Conservation (phyloP, 306 rosid genomes). For the Rosa rugosa region DNA sequence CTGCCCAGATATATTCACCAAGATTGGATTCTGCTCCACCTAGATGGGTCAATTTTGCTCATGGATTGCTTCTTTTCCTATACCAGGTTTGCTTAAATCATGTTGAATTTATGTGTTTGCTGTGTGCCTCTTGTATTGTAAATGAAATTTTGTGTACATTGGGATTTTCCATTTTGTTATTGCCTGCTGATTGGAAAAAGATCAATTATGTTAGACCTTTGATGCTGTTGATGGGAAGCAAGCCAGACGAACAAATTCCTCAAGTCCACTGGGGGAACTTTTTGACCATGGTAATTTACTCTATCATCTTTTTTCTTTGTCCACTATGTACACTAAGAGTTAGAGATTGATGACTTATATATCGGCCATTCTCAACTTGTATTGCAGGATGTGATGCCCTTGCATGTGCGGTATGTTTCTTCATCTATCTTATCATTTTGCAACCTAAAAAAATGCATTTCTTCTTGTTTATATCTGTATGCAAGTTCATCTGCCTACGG, state of each 20-base stretch:
- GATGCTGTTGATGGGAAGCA: constrained; percentile 99
- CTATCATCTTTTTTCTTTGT: constrained; percentile 3
- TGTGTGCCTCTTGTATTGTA: background rate
- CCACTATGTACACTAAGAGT: background rate
- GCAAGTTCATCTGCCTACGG: constrained; percentile 13
- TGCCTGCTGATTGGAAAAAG: constrained; percentile 16
- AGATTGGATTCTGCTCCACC: constrained; percentile 87
- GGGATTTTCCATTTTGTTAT: background rate
- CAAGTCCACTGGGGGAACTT: constrained; percentile 96
- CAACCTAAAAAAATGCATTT: background rate
- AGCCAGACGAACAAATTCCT: constrained; percentile 94
- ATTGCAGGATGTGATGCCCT: constrained; percentile 98
- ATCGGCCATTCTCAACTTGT: constrained; percentile 26
- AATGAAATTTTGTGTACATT: constrained; percentile 4
- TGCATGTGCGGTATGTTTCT: constrained; percentile 81
- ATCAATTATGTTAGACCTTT: constrained; percentile 60
- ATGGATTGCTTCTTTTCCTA: constrained; percentile 86
- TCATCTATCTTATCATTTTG: constrained; percentile 5
- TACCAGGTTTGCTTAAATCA: constrained; percentile 67
- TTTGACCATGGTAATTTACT: constrained; percentile 83
- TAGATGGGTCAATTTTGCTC: constrained; percentile 92
- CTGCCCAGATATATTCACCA: constrained; percentile 75
- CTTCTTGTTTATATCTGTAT: constrained; percentile 15
- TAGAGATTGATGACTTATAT: constrained; percentile 31
- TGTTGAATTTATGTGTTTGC: background rate